Evolutionary conservation across 208 protist genomes (phyloP).

Genomic region (Trypanosomatidae sp.): DNA sequence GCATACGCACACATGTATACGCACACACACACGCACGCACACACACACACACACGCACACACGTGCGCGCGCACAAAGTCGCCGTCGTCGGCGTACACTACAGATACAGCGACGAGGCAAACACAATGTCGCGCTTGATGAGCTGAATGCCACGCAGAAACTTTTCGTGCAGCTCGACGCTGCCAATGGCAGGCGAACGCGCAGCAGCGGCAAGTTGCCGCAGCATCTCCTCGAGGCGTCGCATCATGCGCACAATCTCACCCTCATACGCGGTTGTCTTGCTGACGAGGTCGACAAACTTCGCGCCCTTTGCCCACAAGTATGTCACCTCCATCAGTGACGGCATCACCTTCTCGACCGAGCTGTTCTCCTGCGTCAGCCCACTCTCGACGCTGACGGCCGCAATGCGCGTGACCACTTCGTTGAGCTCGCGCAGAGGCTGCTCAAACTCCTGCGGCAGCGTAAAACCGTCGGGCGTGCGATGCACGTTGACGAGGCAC

Average conservation of each 20-base stretch:
- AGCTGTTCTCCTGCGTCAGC: conserved; percentile 83
- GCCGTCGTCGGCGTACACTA: no score
- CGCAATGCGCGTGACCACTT: conserved; percentile 88
- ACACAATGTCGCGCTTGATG: conserved; percentile 99
- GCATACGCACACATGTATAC: no score
- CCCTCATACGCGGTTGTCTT: conserved; percentile 98
- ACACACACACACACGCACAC: no score
- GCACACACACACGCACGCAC: no score
- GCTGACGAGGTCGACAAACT: conserved; percentile 95
- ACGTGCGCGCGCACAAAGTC: no score
- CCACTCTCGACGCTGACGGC: conserved; percentile 88
- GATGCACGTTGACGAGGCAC: conserved; percentile 95
- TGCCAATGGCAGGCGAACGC: conserved; percentile 97
- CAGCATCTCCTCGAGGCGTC: conserved; percentile 97
- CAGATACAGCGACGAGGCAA: conserved; percentile 97
- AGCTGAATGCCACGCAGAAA: conserved; percentile 93
- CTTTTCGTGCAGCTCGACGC: conserved; percentile 96
- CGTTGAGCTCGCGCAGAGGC: conserved; percentile 82
- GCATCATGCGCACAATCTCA: conserved; percentile 96
- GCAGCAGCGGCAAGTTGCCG: conserved; percentile 95
- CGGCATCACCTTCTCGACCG: conserved; percentile 92
- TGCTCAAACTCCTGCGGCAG: conserved; percentile 80
- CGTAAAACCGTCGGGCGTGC: conserved; percentile 81
- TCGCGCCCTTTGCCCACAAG: conserved; percentile 94
- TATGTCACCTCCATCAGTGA: conserved; percentile 96